Evolutionary conservation across 2,329 filamentous ascomycete genomes (phyloP), one percentile per base, ranked within the genome.

Genomic region (Cladosporium velox): DNA sequence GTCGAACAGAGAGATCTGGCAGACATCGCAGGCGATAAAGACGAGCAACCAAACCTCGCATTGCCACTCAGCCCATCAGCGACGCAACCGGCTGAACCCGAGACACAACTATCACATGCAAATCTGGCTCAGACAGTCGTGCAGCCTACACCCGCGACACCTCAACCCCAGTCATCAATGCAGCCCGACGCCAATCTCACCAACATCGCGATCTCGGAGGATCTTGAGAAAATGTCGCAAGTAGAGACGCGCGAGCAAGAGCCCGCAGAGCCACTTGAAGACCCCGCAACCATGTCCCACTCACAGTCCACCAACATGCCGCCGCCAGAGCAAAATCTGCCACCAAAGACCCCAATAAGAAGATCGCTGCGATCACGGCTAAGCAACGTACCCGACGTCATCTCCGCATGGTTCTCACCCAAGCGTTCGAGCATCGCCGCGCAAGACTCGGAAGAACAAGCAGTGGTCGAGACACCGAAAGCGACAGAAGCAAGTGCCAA

Each of bases 351-450:
- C 4, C 69, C 69, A 51, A 66, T 67, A 18, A 68, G 73, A 24
- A 72, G 70, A 57, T 73, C 76, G 0, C 60, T 76, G 2, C 67
- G 68, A n/a, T 67, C 70, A 4, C 73, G 71, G 0, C 57, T 77
- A n/a, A 73, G 72, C 35, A 67, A 77, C 21, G 71, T 76, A 0
- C 76, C 76, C 2, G 73, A 74, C 47, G 74, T 72, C n/a, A 75
- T 78, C 30, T 75, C 74, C 1, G 69, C 72, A 8, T 78, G 76
- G 76, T 78, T 78, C 69, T 73, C 74, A 1, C 74, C 75, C 2
- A 70, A 73, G 18, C 67, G 71, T 3, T 73, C 72, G 5, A 64
- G 44, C 57, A 60, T 64, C 54, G 59, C 32, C 14, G 35, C 57
- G 44, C 51, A 57, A 8, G 66, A 68, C 49, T 55, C 30, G 24